These are phyloP conservation scores for Metschnikowia baotianmanensis DNA, from an alignment of 805 yeast species.

Conservation along the genomic window DNA sequence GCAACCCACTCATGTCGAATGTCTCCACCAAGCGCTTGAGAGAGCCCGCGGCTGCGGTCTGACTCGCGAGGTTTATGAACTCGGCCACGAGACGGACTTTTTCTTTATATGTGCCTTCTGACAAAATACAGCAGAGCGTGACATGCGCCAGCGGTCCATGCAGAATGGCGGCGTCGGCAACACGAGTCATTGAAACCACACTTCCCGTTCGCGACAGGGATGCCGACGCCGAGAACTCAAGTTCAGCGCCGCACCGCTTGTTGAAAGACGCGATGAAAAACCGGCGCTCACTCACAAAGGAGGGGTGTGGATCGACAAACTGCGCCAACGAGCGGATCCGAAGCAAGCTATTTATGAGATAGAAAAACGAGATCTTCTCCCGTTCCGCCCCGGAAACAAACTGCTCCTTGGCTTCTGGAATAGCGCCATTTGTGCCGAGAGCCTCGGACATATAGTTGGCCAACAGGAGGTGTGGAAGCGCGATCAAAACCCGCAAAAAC, in stretches of 20 bases:
- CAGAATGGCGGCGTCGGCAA: neutral
- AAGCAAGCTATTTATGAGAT: conserved; percentile 13
- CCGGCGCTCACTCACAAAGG: conserved; percentile 9
- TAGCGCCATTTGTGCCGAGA: neutral
- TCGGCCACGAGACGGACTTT: conserved; percentile 16
- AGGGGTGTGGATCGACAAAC: conserved; percentile 9
- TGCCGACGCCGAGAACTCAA: conserved; percentile 18
- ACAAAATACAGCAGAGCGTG: conserved; percentile 13
- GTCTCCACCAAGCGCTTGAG: conserved; percentile 7
- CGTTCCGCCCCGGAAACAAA: conserved; percentile 12
- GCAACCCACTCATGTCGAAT: conserved; percentile 12
- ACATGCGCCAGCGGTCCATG: neutral
- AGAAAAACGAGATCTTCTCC: conserved; percentile 19
- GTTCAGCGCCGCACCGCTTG: conserved; percentile 15
- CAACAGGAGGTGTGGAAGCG: conserved; percentile 17
- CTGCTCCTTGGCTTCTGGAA: neutral
- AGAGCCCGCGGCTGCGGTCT: conserved; percentile 10
- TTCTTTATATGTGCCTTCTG: conserved; percentile 20
- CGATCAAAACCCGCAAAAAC: conserved; percentile 14
- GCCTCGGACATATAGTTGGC: conserved; percentile 10
- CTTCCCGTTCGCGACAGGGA: conserved; percentile 17
- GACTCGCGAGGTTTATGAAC: conserved; percentile 9
- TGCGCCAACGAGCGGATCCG: conserved; percentile 8
- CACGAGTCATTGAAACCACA: conserved; percentile 14
- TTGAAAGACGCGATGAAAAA: conserved; percentile 13